phyloP scores from a whole-genome alignment of 2,329 filamentous ascomycete species.

The Cladosporium sp. region DNA sequence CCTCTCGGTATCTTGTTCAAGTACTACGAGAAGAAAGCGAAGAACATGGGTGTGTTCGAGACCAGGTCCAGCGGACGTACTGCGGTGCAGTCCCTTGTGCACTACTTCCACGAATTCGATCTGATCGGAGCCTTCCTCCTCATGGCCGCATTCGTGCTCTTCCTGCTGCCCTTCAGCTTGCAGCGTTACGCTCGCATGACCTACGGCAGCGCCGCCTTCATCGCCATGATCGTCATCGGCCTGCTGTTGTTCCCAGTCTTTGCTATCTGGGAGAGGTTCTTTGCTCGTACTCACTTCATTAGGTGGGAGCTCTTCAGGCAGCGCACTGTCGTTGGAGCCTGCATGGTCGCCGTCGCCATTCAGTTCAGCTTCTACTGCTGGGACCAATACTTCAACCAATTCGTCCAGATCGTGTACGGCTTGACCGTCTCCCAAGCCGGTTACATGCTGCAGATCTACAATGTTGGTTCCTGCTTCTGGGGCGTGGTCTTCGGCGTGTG shows the following conservation, averaged over 20 bases:
- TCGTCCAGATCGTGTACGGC: slow-evolving; percentile 37
- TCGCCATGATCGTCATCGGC: slow-evolving; percentile 36
- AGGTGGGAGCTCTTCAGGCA: slow-evolving; percentile 46
- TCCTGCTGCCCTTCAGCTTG: slow-evolving; percentile 64
- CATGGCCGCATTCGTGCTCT: slow-evolving; percentile 54
- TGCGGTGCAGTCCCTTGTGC: slow-evolving; percentile 41
- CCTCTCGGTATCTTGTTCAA: slow-evolving; percentile 58
- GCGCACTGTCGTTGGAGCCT: slow-evolving; percentile 50
- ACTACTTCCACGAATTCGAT: slow-evolving; percentile 62
- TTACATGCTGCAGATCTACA: slow-evolving; percentile 33
- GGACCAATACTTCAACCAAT: slow-evolving; percentile 38
- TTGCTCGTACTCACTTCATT: slow-evolving; percentile 38
- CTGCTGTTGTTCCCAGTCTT: slow-evolving; percentile 39
- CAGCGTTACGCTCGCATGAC: slow-evolving; percentile 22
- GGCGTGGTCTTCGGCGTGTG: slow-evolving; percentile 43
- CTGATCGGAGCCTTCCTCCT: slow-evolving; percentile 57
- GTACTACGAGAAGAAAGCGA: slow-evolving; percentile 57
- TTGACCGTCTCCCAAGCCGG: slow-evolving; percentile 25
- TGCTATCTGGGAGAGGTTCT: slow-evolving; percentile 36
- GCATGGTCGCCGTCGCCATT: slow-evolving; percentile 40
- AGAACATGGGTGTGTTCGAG: slow-evolving; percentile 47
- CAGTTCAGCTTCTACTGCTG: slow-evolving; percentile 32
- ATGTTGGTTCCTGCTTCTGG: slow-evolving; percentile 39
- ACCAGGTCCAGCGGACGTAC: slow-evolving; percentile 43
- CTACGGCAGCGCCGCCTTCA: slow-evolving; percentile 22